phyloP scores from a whole-genome alignment of 2,329 filamentous ascomycete species.

The Coleophoma crateriformis region DNA sequence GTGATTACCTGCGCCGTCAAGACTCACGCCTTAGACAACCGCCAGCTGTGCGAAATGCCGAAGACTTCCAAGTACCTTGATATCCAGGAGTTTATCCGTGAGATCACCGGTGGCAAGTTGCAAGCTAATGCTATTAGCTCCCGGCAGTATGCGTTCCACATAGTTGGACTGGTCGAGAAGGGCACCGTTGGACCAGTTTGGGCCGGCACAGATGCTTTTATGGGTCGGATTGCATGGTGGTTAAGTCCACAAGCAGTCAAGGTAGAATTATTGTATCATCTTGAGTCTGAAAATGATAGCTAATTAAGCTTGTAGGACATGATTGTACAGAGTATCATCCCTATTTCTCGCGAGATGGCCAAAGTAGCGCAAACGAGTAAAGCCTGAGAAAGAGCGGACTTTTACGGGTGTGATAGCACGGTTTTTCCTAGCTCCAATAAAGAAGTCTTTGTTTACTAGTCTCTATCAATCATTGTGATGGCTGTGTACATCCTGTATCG shows the following conservation, averaged over 20 bases:
- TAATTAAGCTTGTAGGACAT: too few relatives aligned
- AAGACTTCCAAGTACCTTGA: background rate
- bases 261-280: background rate
- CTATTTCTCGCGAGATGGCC: too few relatives aligned
- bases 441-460: too few relatives aligned
- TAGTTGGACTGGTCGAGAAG: background rate
- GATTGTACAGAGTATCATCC: too few relatives aligned
- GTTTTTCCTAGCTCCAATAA: too few relatives aligned
- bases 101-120: background rate
- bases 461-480: too few relatives aligned
- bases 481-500: too few relatives aligned
- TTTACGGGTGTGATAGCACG: too few relatives aligned
- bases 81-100: background rate
- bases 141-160: background rate
- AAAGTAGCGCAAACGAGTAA: too few relatives aligned
- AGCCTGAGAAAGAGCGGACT: too few relatives aligned
- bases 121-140: background rate
- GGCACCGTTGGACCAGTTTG: background rate
- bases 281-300: too few relatives aligned
- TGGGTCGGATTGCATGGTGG: background rate
- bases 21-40: conserved; percentile 7
- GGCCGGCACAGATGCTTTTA: background rate
- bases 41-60: background rate
- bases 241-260: background rate
- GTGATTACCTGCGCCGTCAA: conserved; percentile 8